Conservation (phyloP, 768 basidiomycete species). For the Lentinula sp. region DNA sequence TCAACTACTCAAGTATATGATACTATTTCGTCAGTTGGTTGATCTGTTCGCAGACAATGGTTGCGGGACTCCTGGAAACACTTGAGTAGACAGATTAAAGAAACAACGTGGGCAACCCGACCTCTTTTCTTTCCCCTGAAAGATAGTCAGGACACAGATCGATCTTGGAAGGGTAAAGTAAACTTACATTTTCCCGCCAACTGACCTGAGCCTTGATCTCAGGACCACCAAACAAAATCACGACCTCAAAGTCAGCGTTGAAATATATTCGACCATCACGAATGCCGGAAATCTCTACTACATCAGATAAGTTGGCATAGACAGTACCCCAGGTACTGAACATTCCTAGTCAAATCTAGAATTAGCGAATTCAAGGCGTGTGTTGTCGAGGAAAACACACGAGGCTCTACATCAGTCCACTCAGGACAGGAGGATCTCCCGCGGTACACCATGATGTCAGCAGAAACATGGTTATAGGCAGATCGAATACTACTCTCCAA, state of each 20-base stretch:
- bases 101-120: neutral
- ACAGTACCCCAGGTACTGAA: neutral
- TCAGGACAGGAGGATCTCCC: neutral
- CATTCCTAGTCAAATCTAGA: neutral
- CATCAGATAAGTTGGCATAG: neutral
- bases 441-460: neutral
- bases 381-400: neutral
- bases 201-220: slow-evolving; percentile 27
- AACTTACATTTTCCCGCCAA: slow-evolving; percentile 27
- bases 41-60: neutral
- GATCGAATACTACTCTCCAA: neutral
- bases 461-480: neutral
- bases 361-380: neutral
- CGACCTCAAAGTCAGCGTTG: slow-evolving; percentile 7
- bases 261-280: neutral
- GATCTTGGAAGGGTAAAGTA: neutral
- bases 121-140: neutral
- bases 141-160: neutral
- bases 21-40: neutral
- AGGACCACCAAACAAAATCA: slow-evolving; percentile 25
- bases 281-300: neutral
- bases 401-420: neutral
- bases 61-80: neutral
- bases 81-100: neutral
- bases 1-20: too few relatives aligned